Evolutionary conservation across 495 filamentous ascomycete genomes (phyloP).

Genomic region (Podospora pseudoanserina): DNA sequence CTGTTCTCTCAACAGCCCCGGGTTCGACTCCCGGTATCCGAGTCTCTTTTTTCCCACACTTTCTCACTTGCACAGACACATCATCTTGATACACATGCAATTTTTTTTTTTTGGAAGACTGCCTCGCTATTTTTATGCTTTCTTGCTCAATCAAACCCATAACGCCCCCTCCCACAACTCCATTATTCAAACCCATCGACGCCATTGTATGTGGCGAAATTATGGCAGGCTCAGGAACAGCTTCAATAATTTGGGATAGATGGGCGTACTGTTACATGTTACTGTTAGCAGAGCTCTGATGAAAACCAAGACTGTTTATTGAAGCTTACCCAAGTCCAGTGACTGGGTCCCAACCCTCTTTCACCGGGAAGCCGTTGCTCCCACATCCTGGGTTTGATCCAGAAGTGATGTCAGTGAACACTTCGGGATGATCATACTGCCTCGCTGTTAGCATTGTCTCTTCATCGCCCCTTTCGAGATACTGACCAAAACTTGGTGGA

Average conservation of each 20-base stretch:
- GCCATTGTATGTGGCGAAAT: no score
- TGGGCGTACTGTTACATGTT: conserved; percentile 18
- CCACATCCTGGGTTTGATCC: conserved; percentile 62
- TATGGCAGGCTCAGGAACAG: conserved; percentile 18
- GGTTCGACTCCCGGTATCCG: conserved; percentile 23
- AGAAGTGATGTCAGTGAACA: conserved; percentile 58
- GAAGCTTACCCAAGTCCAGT: conserved; percentile 52
- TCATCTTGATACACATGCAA: neutral
- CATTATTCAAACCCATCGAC: neutral
- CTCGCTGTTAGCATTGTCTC: neutral
- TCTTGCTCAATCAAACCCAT: neutral
- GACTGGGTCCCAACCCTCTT: conserved; percentile 60
- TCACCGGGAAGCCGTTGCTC: conserved; percentile 51
- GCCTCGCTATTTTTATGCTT: neutral
- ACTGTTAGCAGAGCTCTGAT: conserved; percentile 3
- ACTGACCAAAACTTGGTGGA: conserved; percentile 60
- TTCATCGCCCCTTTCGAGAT: no score
- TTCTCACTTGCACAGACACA: neutral
- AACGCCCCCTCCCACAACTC: neutral
- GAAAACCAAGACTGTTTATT: neutral
- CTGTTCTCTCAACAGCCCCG: conserved; percentile 18
- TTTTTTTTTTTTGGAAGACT: neutral
- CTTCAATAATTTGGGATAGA: conserved; percentile 20
- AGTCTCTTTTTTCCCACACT: neutral
- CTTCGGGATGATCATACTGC: conserved; percentile 55